Base-by-base conservation (phyloP, 2,329 filamentous ascomycete genomes). In the Herpomyces periplanetae region DNA sequence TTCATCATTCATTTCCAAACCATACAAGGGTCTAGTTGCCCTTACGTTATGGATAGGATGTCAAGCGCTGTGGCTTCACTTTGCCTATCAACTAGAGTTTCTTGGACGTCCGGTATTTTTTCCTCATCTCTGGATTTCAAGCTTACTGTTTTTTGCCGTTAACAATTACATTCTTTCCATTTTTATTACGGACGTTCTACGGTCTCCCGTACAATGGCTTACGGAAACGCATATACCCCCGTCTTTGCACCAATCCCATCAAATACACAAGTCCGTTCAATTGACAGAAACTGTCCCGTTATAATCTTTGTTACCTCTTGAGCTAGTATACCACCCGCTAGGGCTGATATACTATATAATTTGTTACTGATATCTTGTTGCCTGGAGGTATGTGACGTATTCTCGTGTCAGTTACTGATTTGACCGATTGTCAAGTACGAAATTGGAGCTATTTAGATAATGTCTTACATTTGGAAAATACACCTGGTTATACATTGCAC, bases 231-330 rank as follows among this genome's bases (percentile, higher is more conserved):
- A n/a, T n/a, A 36, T 20, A 55, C 44, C 32, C 56, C 49, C 28
- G 47, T 52, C 25, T 51, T 49, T 35, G 53, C 58, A 23, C 40
- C 42, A 25, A 64, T 56, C 10, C 58, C 59, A 40, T 64, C 58
- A 28, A 59, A 63, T 24, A 65, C 44, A 31, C 58, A 62, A 8
- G 53, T 59, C 34, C 63, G 61, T 28, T 64, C 56, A 26, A 62
- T 51, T 10, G 59, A 57, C 16, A 63, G 44, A 37, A 64, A 65
- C 40, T 65, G 59, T 31, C 55, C 56, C 6, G 59, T 64, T 29
- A 64, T 53, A 36, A 56, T 49, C 35, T 96, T 96, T 42, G 96
- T 84, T 25, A 75, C 55, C 41, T 96, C 80, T 39, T 96, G 84
- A n/a, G 75, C 69, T 18, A 84, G 63, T 44, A 96, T 63, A 3